These are phyloP conservation scores for Cystobasidium slooffiae DNA, from an alignment of 1,284 basidiomycete species.

Conservation along the genomic window DNA sequence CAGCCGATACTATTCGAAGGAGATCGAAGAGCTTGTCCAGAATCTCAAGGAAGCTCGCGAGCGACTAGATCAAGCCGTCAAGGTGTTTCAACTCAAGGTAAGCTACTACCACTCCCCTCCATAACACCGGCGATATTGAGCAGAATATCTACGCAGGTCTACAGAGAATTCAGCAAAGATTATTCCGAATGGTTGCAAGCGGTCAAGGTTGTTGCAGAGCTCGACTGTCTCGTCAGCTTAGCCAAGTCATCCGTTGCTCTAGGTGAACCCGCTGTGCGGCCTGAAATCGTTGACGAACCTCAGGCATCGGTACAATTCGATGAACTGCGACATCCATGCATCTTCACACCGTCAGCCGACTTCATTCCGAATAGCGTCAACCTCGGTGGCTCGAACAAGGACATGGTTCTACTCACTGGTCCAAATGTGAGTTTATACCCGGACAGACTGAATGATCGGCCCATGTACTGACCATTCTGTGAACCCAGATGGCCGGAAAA, in stretches of 20 bases:
- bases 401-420: conserved; percentile 77
- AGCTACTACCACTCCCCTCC: conserved; percentile 67
- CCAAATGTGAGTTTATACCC: conserved; percentile 70
- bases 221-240: conserved; percentile 92
- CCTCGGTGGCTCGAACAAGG: conserved; percentile 64
- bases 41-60: conserved; percentile 89
- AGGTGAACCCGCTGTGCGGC: conserved; percentile 89
- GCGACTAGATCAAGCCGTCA: conserved; percentile 75
- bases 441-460: not conserved
- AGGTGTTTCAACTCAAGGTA: conserved; percentile 77
- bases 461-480: not conserved
- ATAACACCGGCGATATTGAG: not conserved
- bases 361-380: conserved; percentile 96
- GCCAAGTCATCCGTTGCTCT: conserved; percentile 87
- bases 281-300: conserved; percentile 79
- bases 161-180: conserved; percentile 52
- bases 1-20: conserved; percentile 75
- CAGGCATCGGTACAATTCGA: conserved; percentile 78
- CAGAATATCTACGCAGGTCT: conserved; percentile 46
- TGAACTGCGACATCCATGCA: conserved; percentile 78
- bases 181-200: conserved; percentile 53
- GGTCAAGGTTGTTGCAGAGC: conserved; percentile 71
- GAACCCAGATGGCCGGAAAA: conserved; percentile 57
- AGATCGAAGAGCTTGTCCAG: conserved; percentile 72
- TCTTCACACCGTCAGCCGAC: conserved; percentile 57